Base-by-base conservation (phyloP, 352 stramenopile species). In the Paralagenidium karlingii region DNA sequence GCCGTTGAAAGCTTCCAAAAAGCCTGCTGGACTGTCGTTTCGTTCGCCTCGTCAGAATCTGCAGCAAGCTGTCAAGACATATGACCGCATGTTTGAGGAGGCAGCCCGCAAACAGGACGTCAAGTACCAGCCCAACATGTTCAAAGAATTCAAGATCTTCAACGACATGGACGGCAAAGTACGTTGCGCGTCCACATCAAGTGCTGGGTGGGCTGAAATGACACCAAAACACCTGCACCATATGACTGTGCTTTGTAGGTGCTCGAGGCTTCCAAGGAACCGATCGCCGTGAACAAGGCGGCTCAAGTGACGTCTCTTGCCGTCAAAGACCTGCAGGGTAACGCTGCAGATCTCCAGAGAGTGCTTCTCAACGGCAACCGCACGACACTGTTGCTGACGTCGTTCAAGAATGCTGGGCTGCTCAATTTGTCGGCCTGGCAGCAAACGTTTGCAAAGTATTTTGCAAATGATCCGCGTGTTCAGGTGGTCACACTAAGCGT, bases 51-150 rank as follows among this genome's bases (percentile, higher is more conserved):
- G n/a, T n/a, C 65, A 86, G 49, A 86, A 83, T 55, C 49, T 86
- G 41, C 70, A 68, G 43, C 68, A 81, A 37, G 70, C 66, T 10
- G 62, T 86, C 48, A 68, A 90, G 32, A 60, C 74, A 25, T 55
- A 88, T 40, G 77, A 90, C 47, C 62, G 70, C 40, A 77, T 90
- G 64, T 76, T 90, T 29, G 67, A 86, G 33, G 77, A 90, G 40
- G 76, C 76, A 9, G 77, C 87, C 42, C 75, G 76, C 51, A 90
- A 90, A 47, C 54, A 80, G 19, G 70, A 75, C 51, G 87, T 86
- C 51, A 82, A 87, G 52, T 91, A 91, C 56, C 57, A 75, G 1
- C 78, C 78, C 40, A 86, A 91, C 41, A 87, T 87, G 63, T 88
- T 91, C 38, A 73, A 58, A 38, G 78, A 91, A 58, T 88, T 89